Evolutionary conservation across 2,329 filamentous ascomycete genomes (phyloP), one percentile per base, ranked within the genome.

Genomic region (Cryphonectria nitschkei): DNA sequence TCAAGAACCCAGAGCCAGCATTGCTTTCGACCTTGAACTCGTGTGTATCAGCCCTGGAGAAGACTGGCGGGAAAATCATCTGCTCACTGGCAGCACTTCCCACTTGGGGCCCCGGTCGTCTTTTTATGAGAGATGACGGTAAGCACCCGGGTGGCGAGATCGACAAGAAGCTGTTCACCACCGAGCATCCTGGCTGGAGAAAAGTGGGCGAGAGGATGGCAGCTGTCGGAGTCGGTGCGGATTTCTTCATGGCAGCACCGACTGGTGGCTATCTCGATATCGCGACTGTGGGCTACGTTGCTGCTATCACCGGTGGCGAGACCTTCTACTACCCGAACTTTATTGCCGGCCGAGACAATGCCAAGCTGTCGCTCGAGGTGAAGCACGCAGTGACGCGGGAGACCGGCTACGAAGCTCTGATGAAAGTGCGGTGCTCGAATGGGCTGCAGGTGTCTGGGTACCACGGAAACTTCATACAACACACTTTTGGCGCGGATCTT

Each of bases 401-500:
- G 80, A 97, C 95, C 63, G 96, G 96, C 32, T 98, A 93, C 83
- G 95, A 98, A 81, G 94, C 94, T 29, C 84, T 99, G 76, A 97
- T 99, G 93, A 99, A 99, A 85, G 95, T 99, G 70, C 92, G 96
- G 73, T 99, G 96, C 83, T 98, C 95, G 26, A 99, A 97, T 76
- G 96, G 96, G 26, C 85, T 99, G 67, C 96, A 99, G 79, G 92
- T 99, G 22, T 90, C 93, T 22, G 89, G 90, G n/a, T 99, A 99
- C 78, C 94, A 97, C 77, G 96, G 96, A 75, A 97, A 97, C 82
- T 99, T 98, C 79, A 88, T 97, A 66, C 96, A 99, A 78, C 94
- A 98, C 82, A 96, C 93, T 0, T 97, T 97, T 78, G 95, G 94
- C 14, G 94, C 95, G 3, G 96, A 99, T 81, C 88, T 99, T 61